Evolutionary conservation across 441 rosid genomes (phyloP), one percentile per base, ranked within the genome.

Genomic region (Manihot esculenta): DNA sequence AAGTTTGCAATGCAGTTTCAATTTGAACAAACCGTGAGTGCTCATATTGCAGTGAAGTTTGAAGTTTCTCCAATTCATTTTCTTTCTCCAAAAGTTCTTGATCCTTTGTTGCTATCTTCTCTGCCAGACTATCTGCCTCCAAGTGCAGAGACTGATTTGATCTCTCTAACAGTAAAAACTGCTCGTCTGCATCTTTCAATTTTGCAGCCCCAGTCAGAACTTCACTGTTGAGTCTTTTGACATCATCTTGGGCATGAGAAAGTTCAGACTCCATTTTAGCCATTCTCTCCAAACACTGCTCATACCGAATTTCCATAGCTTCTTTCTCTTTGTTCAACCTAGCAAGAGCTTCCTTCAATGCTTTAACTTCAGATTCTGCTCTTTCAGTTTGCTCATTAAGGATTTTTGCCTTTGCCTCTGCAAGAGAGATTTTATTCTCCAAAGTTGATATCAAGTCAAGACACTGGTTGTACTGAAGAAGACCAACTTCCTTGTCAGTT

Each of bases 401-500:
- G 69, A 64, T 70, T 81, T 72, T 72, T 1, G 86, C 76, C 79
- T 81, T 85, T 72, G 84, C 85, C 84, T 90, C 97, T 0, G 85
- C 81, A 12, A 79, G 79, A 27, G 80, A 79, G 69, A 89, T 80
- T 79, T 82, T 88, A 51, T 75, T 84, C 84, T 92, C 91, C 69
- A 93, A 73, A 58, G 77, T 69, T 68, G 89, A 82, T 74, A 93
- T 85, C 82, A 81, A 74, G 80, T 88, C 91, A 64, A 89, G 82
- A 74, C 89, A 89, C 58, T 86, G 92, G 65, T 85, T 88, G 93
- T 88, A 89, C 77, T 82, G 91, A 72, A 73, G 76, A 75, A 87
- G 86, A 60, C 82, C 78, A 68, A 89, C 86, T 86, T 89, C 91
- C 75, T 86, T 96, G 78, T 90, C 92, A 50, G 86, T 83, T 24